Conservation (phyloP, 306 rosid genomes). For the Prunus persica region Prunus_persica_NCBIv2 NC_034014.1:30706001-30706500, state of each 20-base stretch:
- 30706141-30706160: background rate
- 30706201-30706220: background rate
- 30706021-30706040: background rate
- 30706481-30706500: slow-evolving; percentile 29
- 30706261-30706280: slow-evolving; percentile 72
- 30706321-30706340: slow-evolving; percentile 81
- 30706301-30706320: slow-evolving; percentile 74
- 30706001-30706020: background rate
- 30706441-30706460: slow-evolving; percentile 75
- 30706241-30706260: slow-evolving; percentile 83
- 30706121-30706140: background rate
- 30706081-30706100: background rate
- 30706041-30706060: too few relatives aligned
- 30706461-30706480: slow-evolving; percentile 43
- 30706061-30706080: background rate
- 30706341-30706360: slow-evolving; percentile 83
- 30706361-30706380: slow-evolving; percentile 83
- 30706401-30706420: slow-evolving; percentile 56
- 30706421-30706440: slow-evolving; percentile 59
- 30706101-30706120: background rate
- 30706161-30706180: background rate
- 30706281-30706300: slow-evolving; percentile 81
- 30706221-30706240: slow-evolving; percentile 28
- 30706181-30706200: background rate
- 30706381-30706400: slow-evolving; percentile 72